Conservation (phyloP, 2,329 filamentous ascomycete species). For the Ploettnerulaceae sp. region DNA sequence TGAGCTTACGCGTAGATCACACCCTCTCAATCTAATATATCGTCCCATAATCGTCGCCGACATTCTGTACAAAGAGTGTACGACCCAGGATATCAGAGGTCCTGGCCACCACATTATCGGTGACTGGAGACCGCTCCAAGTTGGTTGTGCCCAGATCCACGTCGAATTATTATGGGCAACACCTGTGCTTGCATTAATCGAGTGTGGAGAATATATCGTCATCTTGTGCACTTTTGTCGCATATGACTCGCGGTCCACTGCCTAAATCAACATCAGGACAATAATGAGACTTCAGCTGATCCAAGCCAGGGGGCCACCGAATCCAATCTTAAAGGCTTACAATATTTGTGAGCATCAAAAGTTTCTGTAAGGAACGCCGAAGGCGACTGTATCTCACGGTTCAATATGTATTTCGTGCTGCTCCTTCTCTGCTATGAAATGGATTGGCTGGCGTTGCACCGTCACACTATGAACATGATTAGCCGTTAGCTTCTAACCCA, state of each 20-base stretch:
- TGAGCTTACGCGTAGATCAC: constrained; percentile 43
- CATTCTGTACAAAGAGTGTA: constrained; percentile 47
- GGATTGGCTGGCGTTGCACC: constrained; percentile 40
- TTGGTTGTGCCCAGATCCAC: too few species aligned
- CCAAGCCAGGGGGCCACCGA: too few species aligned
- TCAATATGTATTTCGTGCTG: constrained; percentile 36
- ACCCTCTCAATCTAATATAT: constrained; percentile 50
- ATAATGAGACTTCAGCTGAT: constrained; percentile 44
- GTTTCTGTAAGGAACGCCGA: not conserved
- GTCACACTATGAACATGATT: constrained; percentile 38
- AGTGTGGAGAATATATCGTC: too few species aligned
- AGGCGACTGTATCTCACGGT: constrained; percentile 33
- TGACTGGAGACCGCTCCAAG: too few species aligned
- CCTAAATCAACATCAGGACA: constrained; percentile 41
- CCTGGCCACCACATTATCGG: constrained; percentile 40
- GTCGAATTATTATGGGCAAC: too few species aligned
- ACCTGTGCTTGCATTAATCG: too few species aligned
- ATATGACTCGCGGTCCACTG: constrained; percentile 17
- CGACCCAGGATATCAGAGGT: constrained; percentile 52
- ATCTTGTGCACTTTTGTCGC: constrained; percentile 1
- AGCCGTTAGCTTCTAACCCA: constrained; percentile 3
- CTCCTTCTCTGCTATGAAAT: constrained; percentile 43
- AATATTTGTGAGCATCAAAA: constrained; percentile 25
- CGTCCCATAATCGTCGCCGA: constrained; percentile 53
- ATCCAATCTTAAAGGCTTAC: constrained; percentile 39